Evolutionary conservation across 2,329 filamentous ascomycete species (phyloP).

Genomic region (Pestalotiopsis sp.): DNA sequence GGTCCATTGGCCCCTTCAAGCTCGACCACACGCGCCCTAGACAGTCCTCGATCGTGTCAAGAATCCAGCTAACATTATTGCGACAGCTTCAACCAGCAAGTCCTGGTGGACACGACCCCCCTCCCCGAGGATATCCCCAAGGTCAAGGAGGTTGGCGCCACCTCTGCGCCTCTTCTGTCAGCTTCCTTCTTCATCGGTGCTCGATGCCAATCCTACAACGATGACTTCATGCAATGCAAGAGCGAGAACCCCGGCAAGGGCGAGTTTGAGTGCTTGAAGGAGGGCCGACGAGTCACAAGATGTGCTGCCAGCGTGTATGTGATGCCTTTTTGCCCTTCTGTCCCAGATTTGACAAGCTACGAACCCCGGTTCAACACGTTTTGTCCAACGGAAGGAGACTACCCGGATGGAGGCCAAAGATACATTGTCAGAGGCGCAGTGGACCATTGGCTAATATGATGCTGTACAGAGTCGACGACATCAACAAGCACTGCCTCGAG

Average conservation of each 20-base stretch:
- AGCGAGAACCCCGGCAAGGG: constrained; percentile 85
- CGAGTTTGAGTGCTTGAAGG: constrained; percentile 93
- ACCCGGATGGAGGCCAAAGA: neutral
- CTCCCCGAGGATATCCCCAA: constrained; percentile 89
- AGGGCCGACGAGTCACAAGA: constrained; percentile 93
- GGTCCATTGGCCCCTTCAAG: neutral
- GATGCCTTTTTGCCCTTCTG: neutral
- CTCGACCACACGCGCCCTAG: neutral
- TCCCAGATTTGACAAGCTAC: neutral
- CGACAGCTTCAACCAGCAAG: constrained; percentile 85
- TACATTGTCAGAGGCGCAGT: constrained; percentile 14
- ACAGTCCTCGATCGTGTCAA: constrained; percentile 16
- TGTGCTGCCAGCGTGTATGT: constrained; percentile 95
- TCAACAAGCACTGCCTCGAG: constrained; percentile 91
- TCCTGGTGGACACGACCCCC: constrained; percentile 93
- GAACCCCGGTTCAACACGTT: too few species aligned
- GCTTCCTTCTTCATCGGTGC: constrained; percentile 97
- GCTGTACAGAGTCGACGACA: constrained; percentile 76
- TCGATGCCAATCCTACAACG: constrained; percentile 92
- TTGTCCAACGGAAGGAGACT: neutral
- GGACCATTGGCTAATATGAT: neutral
- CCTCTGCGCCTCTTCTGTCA: constrained; percentile 86
- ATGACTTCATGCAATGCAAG: constrained; percentile 99
- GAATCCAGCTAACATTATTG: neutral
- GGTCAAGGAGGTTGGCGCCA: constrained; percentile 90